Conservation (phyloP, 805 yeast genomes). For the Starmerella stellata region DNA sequence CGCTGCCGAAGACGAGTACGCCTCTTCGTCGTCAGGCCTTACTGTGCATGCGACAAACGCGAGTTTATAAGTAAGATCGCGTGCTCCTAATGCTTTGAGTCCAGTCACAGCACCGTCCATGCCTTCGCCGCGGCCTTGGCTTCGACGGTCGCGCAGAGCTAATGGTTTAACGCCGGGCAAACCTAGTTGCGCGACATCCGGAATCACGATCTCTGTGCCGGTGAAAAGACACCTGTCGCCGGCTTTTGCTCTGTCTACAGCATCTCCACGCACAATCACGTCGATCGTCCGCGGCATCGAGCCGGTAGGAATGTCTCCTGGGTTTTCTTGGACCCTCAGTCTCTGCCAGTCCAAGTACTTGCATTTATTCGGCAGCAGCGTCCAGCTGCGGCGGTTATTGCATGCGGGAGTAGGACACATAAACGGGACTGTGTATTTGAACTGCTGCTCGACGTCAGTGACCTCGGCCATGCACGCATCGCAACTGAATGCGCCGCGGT, state of each 20-base stretch:
- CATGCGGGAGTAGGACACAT: constrained; percentile 78
- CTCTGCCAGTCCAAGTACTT: constrained; percentile 93
- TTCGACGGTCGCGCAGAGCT: constrained; percentile 48
- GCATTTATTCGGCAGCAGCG: constrained; percentile 63
- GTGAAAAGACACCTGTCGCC: constrained; percentile 90
- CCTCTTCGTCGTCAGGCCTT: constrained; percentile 31
- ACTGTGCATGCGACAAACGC: constrained; percentile 89
- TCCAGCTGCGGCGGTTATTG: constrained; percentile 72
- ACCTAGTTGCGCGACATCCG: constrained; percentile 85
- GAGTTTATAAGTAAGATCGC: constrained; percentile 80
- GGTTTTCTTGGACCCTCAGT: constrained; percentile 84
- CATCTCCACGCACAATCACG: constrained; percentile 78
- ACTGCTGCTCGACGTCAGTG: constrained; percentile 80
- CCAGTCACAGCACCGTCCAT: constrained; percentile 78
- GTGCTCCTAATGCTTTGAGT: constrained; percentile 71
- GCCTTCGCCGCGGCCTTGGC: constrained; percentile 45
- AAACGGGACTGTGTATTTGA: constrained; percentile 87
- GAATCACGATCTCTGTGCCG: constrained; percentile 86
- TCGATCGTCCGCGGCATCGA: constrained; percentile 96
- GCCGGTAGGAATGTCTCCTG: constrained; percentile 94
- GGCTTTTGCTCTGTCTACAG: constrained; percentile 90
- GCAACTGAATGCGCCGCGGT: constrained; percentile 72
- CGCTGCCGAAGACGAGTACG: constrained; percentile 4
- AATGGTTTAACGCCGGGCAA: constrained; percentile 88
- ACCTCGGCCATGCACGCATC: constrained; percentile 70